Conservation (phyloP, 345 rosid genomes). For the Cardamine chenopodiifolia region DNA sequence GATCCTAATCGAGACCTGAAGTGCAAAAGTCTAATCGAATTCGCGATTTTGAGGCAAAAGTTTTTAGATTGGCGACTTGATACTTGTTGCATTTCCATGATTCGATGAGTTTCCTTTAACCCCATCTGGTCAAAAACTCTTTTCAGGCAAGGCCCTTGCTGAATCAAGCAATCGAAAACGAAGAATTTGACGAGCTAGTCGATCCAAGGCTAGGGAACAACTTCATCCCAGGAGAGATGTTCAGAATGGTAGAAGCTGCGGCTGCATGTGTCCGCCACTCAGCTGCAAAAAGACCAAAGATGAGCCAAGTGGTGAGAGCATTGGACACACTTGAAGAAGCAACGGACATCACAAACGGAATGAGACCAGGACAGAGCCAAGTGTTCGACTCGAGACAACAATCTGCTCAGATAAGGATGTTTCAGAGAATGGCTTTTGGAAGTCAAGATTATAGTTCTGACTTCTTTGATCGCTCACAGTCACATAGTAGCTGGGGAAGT, state of each 20-base stretch:
- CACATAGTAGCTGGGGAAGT: constrained; percentile 86
- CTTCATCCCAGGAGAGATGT: constrained; percentile 71
- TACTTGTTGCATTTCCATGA: background rate
- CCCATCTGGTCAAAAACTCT: background rate
- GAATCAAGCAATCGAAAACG: constrained; percentile 70
- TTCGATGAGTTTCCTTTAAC: background rate
- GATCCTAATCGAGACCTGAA: background rate
- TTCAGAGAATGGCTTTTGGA: constrained; percentile 92
- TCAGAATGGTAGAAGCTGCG: constrained; percentile 95
- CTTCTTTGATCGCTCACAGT: constrained; percentile 57
- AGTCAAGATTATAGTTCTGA: constrained; percentile 86
- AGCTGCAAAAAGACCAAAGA: constrained; percentile 79
- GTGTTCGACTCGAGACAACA: constrained; percentile 75
- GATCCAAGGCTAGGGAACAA: constrained; percentile 71
- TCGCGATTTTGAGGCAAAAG: background rate
- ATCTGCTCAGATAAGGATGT: constrained; percentile 94
- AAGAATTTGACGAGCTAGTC: constrained; percentile 65
- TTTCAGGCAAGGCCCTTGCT: constrained; percentile 90
- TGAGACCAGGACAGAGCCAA: constrained; percentile 92
- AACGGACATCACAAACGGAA: constrained; percentile 78
- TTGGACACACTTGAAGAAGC: constrained; percentile 70
- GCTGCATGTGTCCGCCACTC: constrained; percentile 97
- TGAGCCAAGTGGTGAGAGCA: constrained; percentile 99
- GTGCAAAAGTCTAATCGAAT: background rate
- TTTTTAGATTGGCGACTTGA: background rate